phyloP scores from a whole-genome alignment of 2,329 filamentous ascomycete species.

The Talaromyces sp. region DNA sequence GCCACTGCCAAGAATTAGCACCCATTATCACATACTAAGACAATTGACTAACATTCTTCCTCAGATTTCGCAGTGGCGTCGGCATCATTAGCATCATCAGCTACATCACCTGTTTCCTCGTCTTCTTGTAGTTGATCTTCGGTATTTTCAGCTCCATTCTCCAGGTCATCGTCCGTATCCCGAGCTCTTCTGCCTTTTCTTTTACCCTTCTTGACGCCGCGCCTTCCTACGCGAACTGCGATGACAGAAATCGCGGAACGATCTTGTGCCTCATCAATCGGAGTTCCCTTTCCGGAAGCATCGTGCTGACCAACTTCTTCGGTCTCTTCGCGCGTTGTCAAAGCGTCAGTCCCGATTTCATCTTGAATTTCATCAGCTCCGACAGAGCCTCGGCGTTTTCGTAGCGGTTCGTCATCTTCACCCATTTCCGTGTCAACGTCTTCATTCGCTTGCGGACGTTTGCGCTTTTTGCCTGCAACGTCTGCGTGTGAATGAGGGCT shows the following conservation, averaged over 20 bases:
- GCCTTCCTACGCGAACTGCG: slow-evolving; percentile 37
- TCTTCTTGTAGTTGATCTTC: slow-evolving; percentile 50
- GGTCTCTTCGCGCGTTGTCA: slow-evolving; percentile 34
- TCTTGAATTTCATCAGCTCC: slow-evolving; percentile 36
- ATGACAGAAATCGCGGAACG: slow-evolving; percentile 29
- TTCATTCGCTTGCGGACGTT: slow-evolving; percentile 36
- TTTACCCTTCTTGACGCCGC: slow-evolving; percentile 43
- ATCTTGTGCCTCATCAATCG: slow-evolving; percentile 32
- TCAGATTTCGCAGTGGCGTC: slow-evolving; percentile 48
- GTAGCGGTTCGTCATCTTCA: slow-evolving; percentile 40
- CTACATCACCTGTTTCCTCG: slow-evolving; percentile 45
- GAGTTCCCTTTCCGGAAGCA: slow-evolving; percentile 28
- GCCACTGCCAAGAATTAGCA: slow-evolving; percentile 55
- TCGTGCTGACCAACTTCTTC: slow-evolving; percentile 31
- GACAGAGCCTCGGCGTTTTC: slow-evolving; percentile 41
- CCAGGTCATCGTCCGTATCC: slow-evolving; percentile 38
- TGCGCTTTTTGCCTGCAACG: slow-evolving; percentile 39
- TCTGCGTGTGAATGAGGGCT: slow-evolving; percentile 25
- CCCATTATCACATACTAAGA: neutral
- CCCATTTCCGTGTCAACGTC: slow-evolving; percentile 34
- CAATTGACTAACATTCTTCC: slow-evolving; percentile 47
- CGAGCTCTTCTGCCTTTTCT: slow-evolving; percentile 43
- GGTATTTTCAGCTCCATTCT: slow-evolving; percentile 39
- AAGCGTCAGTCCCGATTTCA: slow-evolving; percentile 32
- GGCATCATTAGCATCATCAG: slow-evolving; percentile 44